Evolutionary conservation across 306 rosid species (phyloP), one percentile per base, ranked within the genome.

Genomic region (Cucurbita maxima): DNA sequence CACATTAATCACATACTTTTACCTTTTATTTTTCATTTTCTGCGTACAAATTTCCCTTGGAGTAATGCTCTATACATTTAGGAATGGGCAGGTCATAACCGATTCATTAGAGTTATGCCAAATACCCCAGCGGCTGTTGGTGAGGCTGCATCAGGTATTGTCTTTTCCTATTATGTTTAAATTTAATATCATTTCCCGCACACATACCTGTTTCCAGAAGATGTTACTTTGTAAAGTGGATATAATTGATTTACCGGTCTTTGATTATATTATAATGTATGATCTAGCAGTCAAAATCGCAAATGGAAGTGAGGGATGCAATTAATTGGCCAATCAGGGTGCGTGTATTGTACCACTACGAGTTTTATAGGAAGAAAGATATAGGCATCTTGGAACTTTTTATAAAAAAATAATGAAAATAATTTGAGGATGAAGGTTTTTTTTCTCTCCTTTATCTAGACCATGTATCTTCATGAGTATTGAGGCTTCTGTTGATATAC

Each of bases 71-170:
- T 58, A 53, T 58, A 53, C 58, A 57, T 76, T 57, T 74, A 92
- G 98, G 96, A 88, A 81, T 92, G 96, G 96, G 96, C 96, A 1
- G 91, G 89, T 51, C 76, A 81, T 41, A 41, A 79, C 68, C 86
- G 92, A 73, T 87, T 92, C 83, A 79, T 90, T 47, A 85, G 96
- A 81, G 96, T 92, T 53, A 86, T 92, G 88, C 96, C 92, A 50
- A 87, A 81, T 69, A 89, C 98, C 48, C 86, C 98, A 19, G 83
- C 96, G 52, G 83, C 92, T 47, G 92, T 92, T 48, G 88, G 92
- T 18, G 81, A 87, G 81, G 96, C 96, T 51, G 92, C 96, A 40
- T 80, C 92, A 76, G 96, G 98, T 92, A 86, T 76, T 16, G 61
- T n/a, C n/a, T 40, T 56, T 16, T 67, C 16, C 19, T 43, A 58